Conservation (phyloP, 139 green algal genomes). For the Zygnema cylindricum region DNA sequence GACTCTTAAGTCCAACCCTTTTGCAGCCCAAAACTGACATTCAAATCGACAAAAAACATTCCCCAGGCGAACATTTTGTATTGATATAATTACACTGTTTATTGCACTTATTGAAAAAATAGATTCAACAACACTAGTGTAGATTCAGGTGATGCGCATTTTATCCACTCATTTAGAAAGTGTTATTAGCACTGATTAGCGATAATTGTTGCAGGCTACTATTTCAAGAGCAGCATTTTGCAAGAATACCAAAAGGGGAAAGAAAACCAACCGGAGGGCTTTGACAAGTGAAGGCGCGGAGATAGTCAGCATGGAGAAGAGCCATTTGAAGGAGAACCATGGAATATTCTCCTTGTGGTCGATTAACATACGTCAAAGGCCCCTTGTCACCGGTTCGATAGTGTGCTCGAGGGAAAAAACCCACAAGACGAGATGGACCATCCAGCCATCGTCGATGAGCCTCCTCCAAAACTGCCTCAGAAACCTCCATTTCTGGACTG, state of each 20-base stretch:
- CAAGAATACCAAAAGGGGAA: too few species aligned
- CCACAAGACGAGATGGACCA: conserved; percentile 26
- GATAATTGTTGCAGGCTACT: too few species aligned
- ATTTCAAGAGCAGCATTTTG: too few species aligned
- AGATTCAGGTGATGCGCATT: too few species aligned
- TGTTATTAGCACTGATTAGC: too few species aligned
- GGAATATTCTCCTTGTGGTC: conserved; percentile 36
- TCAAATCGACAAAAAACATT: too few species aligned
- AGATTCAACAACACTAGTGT: too few species aligned
- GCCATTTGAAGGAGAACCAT: conserved; percentile 46
- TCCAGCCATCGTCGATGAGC: conserved; percentile 34
- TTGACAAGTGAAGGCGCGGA: conserved; percentile 44
- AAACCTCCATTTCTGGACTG: conserved; percentile 1
- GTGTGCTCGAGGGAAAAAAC: conserved; percentile 53
- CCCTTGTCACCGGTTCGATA: conserved; percentile 6
- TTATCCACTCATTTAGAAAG: too few species aligned
- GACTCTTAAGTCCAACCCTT: background rate
- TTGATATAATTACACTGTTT: too few species aligned
- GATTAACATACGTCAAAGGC: conserved; percentile 9
- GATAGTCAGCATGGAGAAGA: conserved; percentile 45
- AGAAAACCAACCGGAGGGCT: background rate
- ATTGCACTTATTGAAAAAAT: too few species aligned
- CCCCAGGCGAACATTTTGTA: too few species aligned
- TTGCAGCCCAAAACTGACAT: too few species aligned
- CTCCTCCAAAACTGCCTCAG: background rate